These are phyloP conservation scores for Thelephora terrestris DNA, from an alignment of 1,284 basidiomycete genomes.

Conservation along the genomic window DNA sequence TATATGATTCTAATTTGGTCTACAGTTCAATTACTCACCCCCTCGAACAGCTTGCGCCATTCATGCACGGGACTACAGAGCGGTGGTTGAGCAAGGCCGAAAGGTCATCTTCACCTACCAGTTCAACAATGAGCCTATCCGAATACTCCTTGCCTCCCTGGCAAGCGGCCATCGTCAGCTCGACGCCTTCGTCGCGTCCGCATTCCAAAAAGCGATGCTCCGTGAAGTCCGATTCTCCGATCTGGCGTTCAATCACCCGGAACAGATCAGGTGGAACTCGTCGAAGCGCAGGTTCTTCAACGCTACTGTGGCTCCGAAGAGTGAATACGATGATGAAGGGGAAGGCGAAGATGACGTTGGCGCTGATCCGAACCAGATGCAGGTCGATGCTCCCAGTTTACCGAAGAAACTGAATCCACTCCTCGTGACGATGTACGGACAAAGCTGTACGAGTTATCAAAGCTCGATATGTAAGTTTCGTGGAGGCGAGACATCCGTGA, in stretches of 20 bases:
- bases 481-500: conserved; percentile 2
- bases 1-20: conserved; percentile 3
- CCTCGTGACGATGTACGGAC: conserved; percentile 76
- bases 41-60: conserved; percentile 56
- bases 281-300: conserved; percentile 41
- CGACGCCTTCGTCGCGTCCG: conserved; percentile 65
- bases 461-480: conserved; percentile 73
- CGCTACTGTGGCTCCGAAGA: conserved; percentile 21
- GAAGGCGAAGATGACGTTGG: conserved; percentile 29
- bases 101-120: conserved; percentile 62
- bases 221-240: conserved; percentile 66
- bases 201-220: conserved; percentile 73
- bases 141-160: conserved; percentile 63
- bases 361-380: conserved; percentile 10
- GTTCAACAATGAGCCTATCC: conserved; percentile 75
- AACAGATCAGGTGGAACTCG: conserved; percentile 48
- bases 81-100: conserved; percentile 63
- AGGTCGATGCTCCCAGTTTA: conserved; percentile 18
- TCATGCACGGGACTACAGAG: conserved; percentile 40
- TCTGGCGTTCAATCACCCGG: conserved; percentile 48
- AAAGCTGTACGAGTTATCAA: conserved; percentile 85
- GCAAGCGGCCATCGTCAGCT: conserved; percentile 58
- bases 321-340: conserved; percentile 37
- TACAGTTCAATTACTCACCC: not conserved
- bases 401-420: conserved; percentile 72